These are phyloP conservation scores for Xylaria sp. DNA, from an alignment of 2,329 filamentous ascomycete genomes.

Conservation along the genomic window DNA sequence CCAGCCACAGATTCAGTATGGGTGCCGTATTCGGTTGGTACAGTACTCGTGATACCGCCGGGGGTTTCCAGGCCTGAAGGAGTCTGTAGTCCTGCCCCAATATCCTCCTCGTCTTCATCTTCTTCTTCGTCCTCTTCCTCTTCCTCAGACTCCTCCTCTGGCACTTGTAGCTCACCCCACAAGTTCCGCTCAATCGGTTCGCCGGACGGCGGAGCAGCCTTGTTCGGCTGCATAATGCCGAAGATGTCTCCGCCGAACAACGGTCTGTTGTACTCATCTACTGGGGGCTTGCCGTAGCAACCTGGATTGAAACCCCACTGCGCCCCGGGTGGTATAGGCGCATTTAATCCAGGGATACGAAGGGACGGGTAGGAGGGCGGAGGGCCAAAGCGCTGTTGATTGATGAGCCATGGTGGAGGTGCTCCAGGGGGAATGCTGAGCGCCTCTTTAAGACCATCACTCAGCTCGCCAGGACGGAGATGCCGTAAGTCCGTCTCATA, in stretches of 20 bases:
- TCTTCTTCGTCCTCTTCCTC: conserved; percentile 78
- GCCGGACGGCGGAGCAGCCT: conserved; percentile 60
- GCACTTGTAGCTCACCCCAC: conserved; percentile 88
- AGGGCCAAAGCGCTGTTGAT: conserved; percentile 92
- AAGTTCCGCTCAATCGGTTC: conserved; percentile 87
- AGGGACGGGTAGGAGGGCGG: conserved; percentile 96
- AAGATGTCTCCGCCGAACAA: conserved; percentile 96
- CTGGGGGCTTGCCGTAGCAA: conserved; percentile 94
- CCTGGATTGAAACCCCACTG: conserved; percentile 96
- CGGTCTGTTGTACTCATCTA: conserved; percentile 91
- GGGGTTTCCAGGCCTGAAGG: conserved; percentile 83
- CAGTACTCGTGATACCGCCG: conserved; percentile 79
- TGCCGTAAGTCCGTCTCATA: conserved; percentile 94
- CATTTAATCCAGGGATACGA: conserved; percentile 93
- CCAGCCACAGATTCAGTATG: conserved; percentile 78
- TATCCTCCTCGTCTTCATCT: conserved; percentile 70
- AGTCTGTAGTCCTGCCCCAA: conserved; percentile 74
- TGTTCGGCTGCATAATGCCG: conserved; percentile 68
- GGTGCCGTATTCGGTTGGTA: conserved; percentile 81
- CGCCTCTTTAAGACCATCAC: conserved; percentile 88
- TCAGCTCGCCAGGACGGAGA: conserved; percentile 88
- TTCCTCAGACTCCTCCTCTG: conserved; percentile 68
- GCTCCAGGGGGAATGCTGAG: conserved; percentile 93
- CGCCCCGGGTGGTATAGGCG: conserved; percentile 87
- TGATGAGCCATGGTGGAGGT: conserved; percentile 96